Evolutionary conservation across 495 filamentous ascomycete genomes (phyloP).

Genomic region (Xylaria curta): DNA sequence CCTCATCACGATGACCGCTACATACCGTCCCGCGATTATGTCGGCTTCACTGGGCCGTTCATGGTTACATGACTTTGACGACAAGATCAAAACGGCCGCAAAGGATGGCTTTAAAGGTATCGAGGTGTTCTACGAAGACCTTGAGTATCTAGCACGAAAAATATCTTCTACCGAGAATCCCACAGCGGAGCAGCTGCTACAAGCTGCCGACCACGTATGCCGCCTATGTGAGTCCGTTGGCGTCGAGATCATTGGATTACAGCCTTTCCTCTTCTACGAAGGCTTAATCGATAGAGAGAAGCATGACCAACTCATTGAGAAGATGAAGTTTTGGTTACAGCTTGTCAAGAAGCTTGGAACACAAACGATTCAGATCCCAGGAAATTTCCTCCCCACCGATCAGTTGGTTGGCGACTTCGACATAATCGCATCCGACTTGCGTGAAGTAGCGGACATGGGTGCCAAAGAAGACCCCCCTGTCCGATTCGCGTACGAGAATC

Average conservation of each 20-base stretch:
- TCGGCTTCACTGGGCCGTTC: slow-evolving; percentile 31
- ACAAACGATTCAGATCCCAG: slow-evolving; percentile 73
- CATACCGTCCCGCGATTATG: slow-evolving; percentile 18
- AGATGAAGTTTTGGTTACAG: slow-evolving; percentile 69
- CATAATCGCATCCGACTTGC: slow-evolving; percentile 63
- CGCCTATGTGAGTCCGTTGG: slow-evolving; percentile 57
- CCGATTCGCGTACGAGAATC: slow-evolving; percentile 76
- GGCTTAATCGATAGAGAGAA: slow-evolving; percentile 65
- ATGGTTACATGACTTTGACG: slow-evolving; percentile 48
- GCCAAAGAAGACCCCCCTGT: slow-evolving; percentile 54
- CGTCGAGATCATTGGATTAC: slow-evolving; percentile 70
- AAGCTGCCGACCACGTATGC: slow-evolving; percentile 57
- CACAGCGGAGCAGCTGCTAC: slow-evolving; percentile 59
- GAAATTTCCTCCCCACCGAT: slow-evolving; percentile 69
- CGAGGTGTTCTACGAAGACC: slow-evolving; percentile 69
- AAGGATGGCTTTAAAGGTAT: slow-evolving; percentile 68
- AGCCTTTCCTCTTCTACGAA: slow-evolving; percentile 78
- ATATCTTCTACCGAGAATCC: slow-evolving; percentile 42
- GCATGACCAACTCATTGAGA: slow-evolving; percentile 65
- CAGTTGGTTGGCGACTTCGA: slow-evolving; percentile 55
- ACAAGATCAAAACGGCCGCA: slow-evolving; percentile 63
- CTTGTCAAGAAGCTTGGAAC: slow-evolving; percentile 73
- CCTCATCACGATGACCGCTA: slow-evolving; percentile 27
- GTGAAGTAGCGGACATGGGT: slow-evolving; percentile 66
- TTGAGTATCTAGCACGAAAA: slow-evolving; percentile 51